Evolutionary conservation across 2,329 filamentous ascomycete genomes (phyloP), one percentile per base, ranked within the genome.

Genomic region (Penicillium sp.): DNA sequence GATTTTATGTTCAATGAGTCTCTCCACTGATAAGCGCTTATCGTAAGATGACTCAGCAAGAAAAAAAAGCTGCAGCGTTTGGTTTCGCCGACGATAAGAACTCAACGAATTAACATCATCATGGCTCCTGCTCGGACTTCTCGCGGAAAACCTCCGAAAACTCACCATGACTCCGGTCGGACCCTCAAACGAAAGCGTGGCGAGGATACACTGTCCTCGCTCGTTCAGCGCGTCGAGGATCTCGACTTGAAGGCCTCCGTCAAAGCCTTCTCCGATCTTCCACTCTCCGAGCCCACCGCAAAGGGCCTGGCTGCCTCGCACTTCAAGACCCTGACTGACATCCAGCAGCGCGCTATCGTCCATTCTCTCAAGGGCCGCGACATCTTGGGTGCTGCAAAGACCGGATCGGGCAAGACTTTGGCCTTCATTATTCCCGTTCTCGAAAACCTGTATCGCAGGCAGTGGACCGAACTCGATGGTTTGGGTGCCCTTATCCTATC

Each of bases 301-400:
- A 81, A 81, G 18, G 94, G 94, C 46, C 83, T 99, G 56, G 84
- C 92, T 58, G 81, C 88, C 36, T 91, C 89, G 11, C 91, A 97
- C 71, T 99, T 92, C 77, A 89, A 92, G 66, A 86, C 83, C 44
- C 79, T 96, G 60, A 99, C 94, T 55, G 92, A 96, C 60, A 89
- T 99, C 63, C 94, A 99, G 76, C 82, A 87, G 44, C 87, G 87
- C 66, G 91, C 92, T n/a, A 87, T 99, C 53, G 91, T 90, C 5
- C 80, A 91, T 54, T 92, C 90, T 8, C 81, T 99, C 57, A 89
- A 95, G 71, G 89, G 90, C 51, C 78, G 79, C 52, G 94, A 99
- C 70, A 89, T 99, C 36, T 84, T 99, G 36, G 94, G 92, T 38
- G 94, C 94, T 5, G 94, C 94, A 36, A 96, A 95, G 74, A 97